Evolutionary conservation across 2,329 filamentous ascomycete species (phyloP), one percentile per base, ranked within the genome.

Genomic region (Lecanicillium sp.): DNA sequence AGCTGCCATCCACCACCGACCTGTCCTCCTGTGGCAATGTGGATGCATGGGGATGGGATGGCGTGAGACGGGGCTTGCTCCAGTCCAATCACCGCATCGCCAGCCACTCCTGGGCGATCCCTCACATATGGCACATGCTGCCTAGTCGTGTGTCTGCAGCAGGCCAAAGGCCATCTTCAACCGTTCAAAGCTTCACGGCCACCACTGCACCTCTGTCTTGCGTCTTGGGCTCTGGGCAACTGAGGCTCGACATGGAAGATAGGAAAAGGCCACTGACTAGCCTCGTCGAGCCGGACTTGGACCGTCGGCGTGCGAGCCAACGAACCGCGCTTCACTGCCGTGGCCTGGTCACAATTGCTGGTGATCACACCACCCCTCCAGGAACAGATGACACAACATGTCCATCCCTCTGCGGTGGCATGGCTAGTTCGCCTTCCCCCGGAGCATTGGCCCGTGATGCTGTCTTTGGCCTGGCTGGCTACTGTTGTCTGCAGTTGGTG

Each of bases 341-440:
- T 37, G 21, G 35, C n/a, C 24, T 41, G 24, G 37, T 27, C 15
- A 17, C 38, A 41, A 41, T 20, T 26, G 35, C 40, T 33, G 14
- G 40, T 43, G 32, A 27, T 30, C 40, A 43, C 40, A 26, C 40
- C 40, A 35, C 40, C 40, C 26, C 20, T 43, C 29, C 26, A 30
- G 40, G 20, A 33, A 43, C 40, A 43, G 23, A 33, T 43, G 40
- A 43, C 29, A 10, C 29, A 32, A n/a, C 12, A 14, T 32, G 29
- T n/a, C 11, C 10, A n/a, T 43, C 29, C 40, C 40, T 20, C 19
- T 10, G 35, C 19, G 40, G 29, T 43, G 40, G 19, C 27, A 42
- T 42, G 32, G 15, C 40, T 10, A 21, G n/a, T 15, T 14, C 12
- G 3, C 20, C 19, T 19, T 19, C 5, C 12, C 27, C 40, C 29